These are phyloP conservation scores for Nannochloris sp. DNA, from an alignment of 139 green algal genomes.

Conservation along the genomic window DNA sequence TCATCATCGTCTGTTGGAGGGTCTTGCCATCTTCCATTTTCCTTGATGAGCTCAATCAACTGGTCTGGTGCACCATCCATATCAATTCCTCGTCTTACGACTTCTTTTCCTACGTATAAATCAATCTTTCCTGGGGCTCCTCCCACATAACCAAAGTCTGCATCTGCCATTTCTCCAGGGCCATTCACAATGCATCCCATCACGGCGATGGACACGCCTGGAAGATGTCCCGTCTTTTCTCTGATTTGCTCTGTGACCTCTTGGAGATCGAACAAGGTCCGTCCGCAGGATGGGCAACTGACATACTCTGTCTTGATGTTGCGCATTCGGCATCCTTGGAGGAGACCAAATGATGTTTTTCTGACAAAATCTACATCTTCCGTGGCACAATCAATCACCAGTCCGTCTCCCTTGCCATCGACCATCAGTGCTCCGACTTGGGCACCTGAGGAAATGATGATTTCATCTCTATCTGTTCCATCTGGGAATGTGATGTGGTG, in stretches of 20 bases:
- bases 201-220: constrained; percentile 90
- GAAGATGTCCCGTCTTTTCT: constrained; percentile 86
- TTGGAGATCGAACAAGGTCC: constrained; percentile 98
- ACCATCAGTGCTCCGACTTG: constrained; percentile 82
- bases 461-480: constrained; percentile 50
- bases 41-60: constrained; percentile 96
- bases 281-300: constrained; percentile 90
- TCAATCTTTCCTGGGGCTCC: constrained; percentile 91
- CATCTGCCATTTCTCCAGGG: constrained; percentile 98
- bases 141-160: constrained; percentile 92
- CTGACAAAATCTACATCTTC: constrained; percentile 82
- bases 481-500: constrained; percentile 68
- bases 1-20: constrained; percentile 38
- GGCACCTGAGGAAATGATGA: constrained; percentile 68
- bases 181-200: constrained; percentile 99
- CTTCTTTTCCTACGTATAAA: constrained; percentile 99
- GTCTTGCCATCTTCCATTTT: constrained; percentile 9
- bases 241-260: constrained; percentile 95
- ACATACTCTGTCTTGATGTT: constrained; percentile 99
- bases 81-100: constrained; percentile 77
- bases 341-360: constrained; percentile 88
- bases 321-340: constrained; percentile 93
- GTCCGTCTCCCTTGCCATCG: constrained; percentile 92
- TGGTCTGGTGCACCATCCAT: constrained; percentile 77
- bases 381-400: constrained; percentile 66